Evolutionary conservation across 1,139 yeast species (phyloP).

Genomic region (Candida sojae): DNA sequence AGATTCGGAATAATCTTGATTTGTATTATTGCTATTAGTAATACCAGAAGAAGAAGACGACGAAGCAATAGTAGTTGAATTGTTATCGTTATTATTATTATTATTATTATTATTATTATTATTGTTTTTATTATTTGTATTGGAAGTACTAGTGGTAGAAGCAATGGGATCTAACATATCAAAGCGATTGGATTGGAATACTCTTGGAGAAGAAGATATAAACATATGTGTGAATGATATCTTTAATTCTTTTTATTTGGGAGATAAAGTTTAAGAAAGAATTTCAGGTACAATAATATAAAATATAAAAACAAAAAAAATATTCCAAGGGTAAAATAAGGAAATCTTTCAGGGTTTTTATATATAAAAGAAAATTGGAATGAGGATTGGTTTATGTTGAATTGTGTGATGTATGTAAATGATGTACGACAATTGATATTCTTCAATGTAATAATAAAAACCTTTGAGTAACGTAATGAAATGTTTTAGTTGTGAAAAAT

Average conservation of each 20-base stretch:
- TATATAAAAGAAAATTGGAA: too few species aligned
- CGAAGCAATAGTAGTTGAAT: too few species aligned
- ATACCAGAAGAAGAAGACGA: too few species aligned
- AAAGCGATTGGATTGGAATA: conserved; percentile 17
- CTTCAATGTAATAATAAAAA: too few species aligned
- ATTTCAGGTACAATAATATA: background rate
- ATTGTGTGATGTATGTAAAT: too few species aligned
- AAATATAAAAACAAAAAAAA: background rate
- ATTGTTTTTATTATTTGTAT: background rate
- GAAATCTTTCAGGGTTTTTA: too few species aligned
- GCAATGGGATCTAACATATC: conserved; percentile 23
- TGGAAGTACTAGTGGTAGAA: background rate
- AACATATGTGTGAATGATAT: conserved; percentile 10
- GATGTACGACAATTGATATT: too few species aligned
- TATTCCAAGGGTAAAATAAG: too few species aligned
- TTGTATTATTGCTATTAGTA: background rate
- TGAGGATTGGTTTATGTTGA: too few species aligned
- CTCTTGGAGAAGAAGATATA: conserved; percentile 13
- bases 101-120: background rate
- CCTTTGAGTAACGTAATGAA: background rate
- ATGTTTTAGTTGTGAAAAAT: background rate
- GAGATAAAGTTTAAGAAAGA: too few species aligned
- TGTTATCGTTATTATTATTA: too few species aligned
- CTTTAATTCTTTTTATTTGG: background rate
- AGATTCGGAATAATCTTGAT: background rate